Base-by-base conservation (phyloP, 2,329 filamentous ascomycete species). In the Aspergillus tubingensis region DNA sequence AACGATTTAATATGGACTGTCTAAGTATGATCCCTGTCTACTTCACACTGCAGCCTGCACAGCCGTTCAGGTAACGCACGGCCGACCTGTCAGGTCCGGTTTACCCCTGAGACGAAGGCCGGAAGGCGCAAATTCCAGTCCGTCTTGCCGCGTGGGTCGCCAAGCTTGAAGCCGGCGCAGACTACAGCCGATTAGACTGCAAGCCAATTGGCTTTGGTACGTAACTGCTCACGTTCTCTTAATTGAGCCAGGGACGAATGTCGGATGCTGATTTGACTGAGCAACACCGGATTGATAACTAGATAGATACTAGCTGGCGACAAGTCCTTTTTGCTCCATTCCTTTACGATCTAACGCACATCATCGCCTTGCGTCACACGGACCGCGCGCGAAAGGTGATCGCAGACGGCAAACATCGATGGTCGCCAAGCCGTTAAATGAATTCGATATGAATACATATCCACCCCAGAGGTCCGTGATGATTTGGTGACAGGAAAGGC, bases 131-230 rank as follows among this genome's bases (percentile, higher is more conserved):
- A 57, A 62, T 25, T 54, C 56, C 30, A 56, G 54, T 44, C 52
- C 57, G 44, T 58, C 44, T 54, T 48, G 49, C 50, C 57, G 61
- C 44, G 61, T 62, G 61, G 61, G 61, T 44, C 39, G 27, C 48
- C 58, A 48, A 47, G 53, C 39, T n/a, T 39, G 44, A 43, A 25
- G 30, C 48, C 47, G 47, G 61, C 61, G 51, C 53, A 48, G 43
- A 50, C 44, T 48, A 38, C 27, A n/a, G 44, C 47, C 54, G 44
- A 44, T 32, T 38, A 43, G 25, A 7, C 47, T 32, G 47, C 23
- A 50, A 50, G 23, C 25, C 47, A 30, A 50, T 50, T 50, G 47
- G 47, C 47, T n/a, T 50, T 30, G 47, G 47, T 17, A 30, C 47
- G 44, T 49, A 49, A 49, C 44, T 49, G 47, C 47, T 50, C 47